Base-by-base conservation (phyloP, 805 yeast genomes). In the Candida wancherniae region DNA sequence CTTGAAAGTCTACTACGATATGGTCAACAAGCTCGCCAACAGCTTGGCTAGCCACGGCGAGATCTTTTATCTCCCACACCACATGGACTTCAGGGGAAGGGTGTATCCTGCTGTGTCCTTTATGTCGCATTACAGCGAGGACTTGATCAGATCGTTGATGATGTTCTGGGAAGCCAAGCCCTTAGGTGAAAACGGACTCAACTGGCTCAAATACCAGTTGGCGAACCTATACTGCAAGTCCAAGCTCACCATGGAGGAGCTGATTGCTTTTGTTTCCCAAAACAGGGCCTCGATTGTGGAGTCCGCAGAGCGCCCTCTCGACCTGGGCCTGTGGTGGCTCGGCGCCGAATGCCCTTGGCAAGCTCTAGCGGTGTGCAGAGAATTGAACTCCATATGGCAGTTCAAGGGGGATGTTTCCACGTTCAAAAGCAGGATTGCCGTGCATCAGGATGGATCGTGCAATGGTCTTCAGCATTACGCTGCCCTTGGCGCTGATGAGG, bases 401-500 rank as follows among this genome's bases (percentile, higher is more conserved):
- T 36, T 24, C 19, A 6, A 22, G 4, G 48, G 50, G 2, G 31
- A 45, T 1, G 23, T 55, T 3, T 38, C 48, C 17, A 35, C 47
- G 0, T 65, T 40, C 26, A 26, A 26, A 11, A 45, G 57, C 17
- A 40, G 69, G 21, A 47, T 63, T 12, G 63, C 70, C 0, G 50
- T 66, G 6, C 69, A 63, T 30, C 64, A 57, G 37, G 71, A 66
- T 43, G 71, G 71, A 0, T 59, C 70, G 0, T 66, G 71, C 34
- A 66, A 66, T 40, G 71, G 71, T 3, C 53, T 66, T 21, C 71
- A 66, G 43, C 71, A 66, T 37, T 66, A 65, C 43, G 64, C 71
- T 5, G 71, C 70, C 1, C 44, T 66, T 11, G 63, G 68, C 3
- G 50, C 50, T 0, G 71, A 66, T 37, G 19, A 24, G 12, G 50